These are phyloP conservation scores for Diaporthe velutina DNA, from an alignment of 2,329 filamentous ascomycete species.

Conservation along the genomic window DNA sequence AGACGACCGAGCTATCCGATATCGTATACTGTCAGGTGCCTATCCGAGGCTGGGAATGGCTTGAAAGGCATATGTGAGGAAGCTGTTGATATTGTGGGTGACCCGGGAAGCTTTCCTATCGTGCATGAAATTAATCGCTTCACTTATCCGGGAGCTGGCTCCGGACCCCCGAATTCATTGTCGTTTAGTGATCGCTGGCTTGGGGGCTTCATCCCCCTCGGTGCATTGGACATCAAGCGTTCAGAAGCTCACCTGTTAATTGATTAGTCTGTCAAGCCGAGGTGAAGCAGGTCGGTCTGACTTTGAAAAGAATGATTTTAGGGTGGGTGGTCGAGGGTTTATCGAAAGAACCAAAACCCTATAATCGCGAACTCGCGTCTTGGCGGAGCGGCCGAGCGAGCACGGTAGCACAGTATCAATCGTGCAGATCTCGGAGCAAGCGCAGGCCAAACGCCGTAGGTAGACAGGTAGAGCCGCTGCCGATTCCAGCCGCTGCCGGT, in stretches of 20 bases:
- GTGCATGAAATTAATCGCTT: not conserved
- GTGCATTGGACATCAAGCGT: not conserved
- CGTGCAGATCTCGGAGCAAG: slow-evolving; percentile 3
- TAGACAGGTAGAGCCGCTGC: not conserved
- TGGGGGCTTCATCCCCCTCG: not conserved
- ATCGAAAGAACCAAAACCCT: slow-evolving; percentile 8
- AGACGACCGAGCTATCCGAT: too few relatives aligned
- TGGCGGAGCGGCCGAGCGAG: slow-evolving; percentile 22
- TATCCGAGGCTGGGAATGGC: not conserved
- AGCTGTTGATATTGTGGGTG: not conserved
- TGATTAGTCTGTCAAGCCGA: not conserved
- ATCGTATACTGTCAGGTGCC: not conserved
- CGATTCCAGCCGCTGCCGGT: not conserved
- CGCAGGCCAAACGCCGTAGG: not conserved
- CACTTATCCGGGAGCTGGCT: not conserved
- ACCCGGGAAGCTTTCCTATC: not conserved
- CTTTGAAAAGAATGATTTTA: not conserved
- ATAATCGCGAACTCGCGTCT: slow-evolving; percentile 30
- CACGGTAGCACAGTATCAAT: not conserved
- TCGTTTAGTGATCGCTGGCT: not conserved
- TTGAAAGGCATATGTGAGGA: not conserved
- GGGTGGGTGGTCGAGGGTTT: not conserved
- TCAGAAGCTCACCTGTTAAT: not conserved
- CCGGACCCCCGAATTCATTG: not conserved
- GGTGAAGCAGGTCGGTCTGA: not conserved